A percentile compares a stretch with the other conserved stretches of the same genome.
Conservation (phyloP, 2,329 filamentous ascomycete genomes). For the Pseudogymnoascus sp. region DNA sequence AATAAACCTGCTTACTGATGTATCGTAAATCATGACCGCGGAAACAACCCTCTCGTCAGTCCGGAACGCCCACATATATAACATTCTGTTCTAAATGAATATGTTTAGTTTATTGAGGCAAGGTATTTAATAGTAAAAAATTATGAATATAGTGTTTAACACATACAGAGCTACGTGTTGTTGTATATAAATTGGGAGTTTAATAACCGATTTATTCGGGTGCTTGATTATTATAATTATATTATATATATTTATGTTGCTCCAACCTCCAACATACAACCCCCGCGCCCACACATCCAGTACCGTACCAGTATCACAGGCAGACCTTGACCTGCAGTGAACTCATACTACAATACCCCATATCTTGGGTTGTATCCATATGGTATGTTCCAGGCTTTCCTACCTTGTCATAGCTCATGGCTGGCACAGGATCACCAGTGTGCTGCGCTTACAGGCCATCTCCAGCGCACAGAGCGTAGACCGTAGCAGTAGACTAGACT, state of each 20-base stretch:
- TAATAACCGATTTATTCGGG: not conserved
- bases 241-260: not conserved
- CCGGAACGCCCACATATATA: not conserved
- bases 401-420: not conserved
- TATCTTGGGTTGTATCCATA: not conserved
- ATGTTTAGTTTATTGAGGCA: not conserved
- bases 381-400: not conserved
- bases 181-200: not conserved
- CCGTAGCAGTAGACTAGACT: not conserved
- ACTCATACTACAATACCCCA: not conserved
- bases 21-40: not conserved
- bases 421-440: not conserved
- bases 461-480: not conserved
- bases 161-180: not conserved
- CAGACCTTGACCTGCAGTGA: not conserved
- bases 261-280: not conserved
- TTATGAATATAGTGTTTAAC: not conserved
- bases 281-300: not conserved
- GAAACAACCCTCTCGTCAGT: not conserved
- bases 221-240: not conserved
- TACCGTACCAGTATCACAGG: not conserved
- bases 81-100: not conserved
- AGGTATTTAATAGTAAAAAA: not conserved
- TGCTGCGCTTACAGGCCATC: not conserved
- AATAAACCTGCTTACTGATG: not conserved